Conservation (phyloP, 306 rosid species). For the Medicago arabica region DNA sequence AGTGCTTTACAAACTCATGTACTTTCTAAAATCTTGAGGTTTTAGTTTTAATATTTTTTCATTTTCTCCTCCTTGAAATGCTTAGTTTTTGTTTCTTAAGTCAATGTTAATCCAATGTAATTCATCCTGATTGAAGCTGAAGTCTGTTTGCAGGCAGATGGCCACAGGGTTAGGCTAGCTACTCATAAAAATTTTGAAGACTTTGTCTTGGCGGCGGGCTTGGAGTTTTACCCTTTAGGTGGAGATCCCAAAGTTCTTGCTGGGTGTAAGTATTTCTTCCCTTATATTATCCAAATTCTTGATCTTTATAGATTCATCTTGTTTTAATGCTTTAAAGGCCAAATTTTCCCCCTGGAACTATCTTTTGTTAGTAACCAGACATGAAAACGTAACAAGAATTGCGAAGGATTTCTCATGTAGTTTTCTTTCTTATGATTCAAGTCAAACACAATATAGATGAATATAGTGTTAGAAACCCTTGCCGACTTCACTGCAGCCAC, state of each 20-base stretch:
- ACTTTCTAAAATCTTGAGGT: constrained; percentile 27
- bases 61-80: constrained; percentile 23
- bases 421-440: constrained; percentile 34
- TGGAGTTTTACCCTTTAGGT: constrained; percentile 94
- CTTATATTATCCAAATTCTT: constrained; percentile 32
- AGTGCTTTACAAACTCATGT: neutral
- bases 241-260: constrained; percentile 99
- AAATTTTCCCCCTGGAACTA: constrained; percentile 3
- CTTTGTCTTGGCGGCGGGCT: constrained; percentile 78
- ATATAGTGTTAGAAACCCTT: constrained; percentile 12
- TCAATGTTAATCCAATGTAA: constrained; percentile 23
- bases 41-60: neutral
- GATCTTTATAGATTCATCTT: constrained; percentile 23
- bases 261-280: constrained; percentile 72
- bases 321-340: constrained; percentile 20
- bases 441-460: constrained; percentile 19
- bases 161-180: constrained; percentile 94
- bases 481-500: neutral
- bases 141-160: constrained; percentile 71
- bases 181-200: constrained; percentile 94
- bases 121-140: constrained; percentile 39
- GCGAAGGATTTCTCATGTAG: constrained; percentile 14
- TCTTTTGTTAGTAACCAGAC: constrained; percentile 22
- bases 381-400: constrained; percentile 13
- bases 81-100: constrained; percentile 13